Base-by-base conservation (phyloP, 192 early-diverging fungal genomes). In the Podochytrium sp. region DNA sequence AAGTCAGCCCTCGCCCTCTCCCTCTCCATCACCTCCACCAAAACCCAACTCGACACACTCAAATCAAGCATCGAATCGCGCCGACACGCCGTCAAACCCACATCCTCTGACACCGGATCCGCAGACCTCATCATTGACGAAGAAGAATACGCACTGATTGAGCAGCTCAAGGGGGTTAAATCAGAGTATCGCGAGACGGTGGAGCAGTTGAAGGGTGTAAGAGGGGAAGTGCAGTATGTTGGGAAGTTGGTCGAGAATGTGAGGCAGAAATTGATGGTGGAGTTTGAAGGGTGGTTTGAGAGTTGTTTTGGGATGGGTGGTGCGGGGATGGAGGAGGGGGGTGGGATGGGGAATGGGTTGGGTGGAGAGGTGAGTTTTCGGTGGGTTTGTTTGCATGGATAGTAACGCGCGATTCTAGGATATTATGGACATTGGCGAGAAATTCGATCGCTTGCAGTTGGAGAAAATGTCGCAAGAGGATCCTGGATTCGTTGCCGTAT, bases 281-380 rank as follows among this genome's bases (percentile, higher is more conserved):
- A 89, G 55, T 90, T 90, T 78, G 88, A 90, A 49, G 67, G 67
- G 32, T 88, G 85, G 84, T 90, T 81, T 58, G 84, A 86, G 49
- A 62, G 38, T 1, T 56, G 72, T 34, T 89, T 81, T 78, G 85
- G 87, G 2, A 73, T 76, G 23, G 53, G 71, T 72, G 64, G 40
- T 73, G 3, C 40, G 59, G 7, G 84, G 76, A 6, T 55, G 7
- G 52, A 55, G 25, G 47, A 47, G 3, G 71, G 49, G 56, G 40
- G 33, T 50, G 79, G 43, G n/a, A 38, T 18, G 20, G 32, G 14
- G n/a, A 25, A 1, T 1, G 77, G 49, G 20, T 27, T 20, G 4
- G 68, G 30, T 50, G 63, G 58, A 73, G 61, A 47, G 67, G 42
- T 47, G 33, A 33, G 39, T 23, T 37, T 25, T 64, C n/a, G 10